A percentile compares a stretch with the other conserved stretches of the same genome.
Evolutionary conservation across 73 alveolate genomes (phyloP).

Genomic region (Tetrahymena malaccensis): DNA sequence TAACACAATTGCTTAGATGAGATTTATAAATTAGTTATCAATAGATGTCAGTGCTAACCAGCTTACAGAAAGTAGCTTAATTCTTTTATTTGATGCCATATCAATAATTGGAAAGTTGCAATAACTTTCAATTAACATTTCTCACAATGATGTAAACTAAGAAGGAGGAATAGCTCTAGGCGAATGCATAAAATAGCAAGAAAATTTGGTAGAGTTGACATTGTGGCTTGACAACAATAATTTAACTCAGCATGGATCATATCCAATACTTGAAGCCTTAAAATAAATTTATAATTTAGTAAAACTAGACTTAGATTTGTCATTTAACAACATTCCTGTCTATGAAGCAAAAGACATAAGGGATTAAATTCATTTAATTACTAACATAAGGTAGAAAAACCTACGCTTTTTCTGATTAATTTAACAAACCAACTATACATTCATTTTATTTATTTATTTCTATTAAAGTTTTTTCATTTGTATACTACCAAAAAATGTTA

Average conservation of each 20-base stretch:
- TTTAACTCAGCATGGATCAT: not conserved
- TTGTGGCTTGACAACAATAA: not conserved
- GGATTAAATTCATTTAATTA: not conserved
- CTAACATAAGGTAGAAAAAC: not conserved
- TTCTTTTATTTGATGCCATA: not conserved
- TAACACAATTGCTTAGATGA: not conserved
- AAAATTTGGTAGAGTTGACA: not conserved
- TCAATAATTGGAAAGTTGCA: not conserved
- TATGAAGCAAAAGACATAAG: not conserved
- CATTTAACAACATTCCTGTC: not conserved
- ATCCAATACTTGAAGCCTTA: not conserved
- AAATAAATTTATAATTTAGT: not conserved
- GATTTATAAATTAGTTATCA: not conserved
- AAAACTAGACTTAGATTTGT: not conserved
- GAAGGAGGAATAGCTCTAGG: not conserved
- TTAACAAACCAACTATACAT: not conserved
- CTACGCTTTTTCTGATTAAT: not conserved
- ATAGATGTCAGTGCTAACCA: not conserved
- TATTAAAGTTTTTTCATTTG: not conserved
- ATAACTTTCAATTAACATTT: not conserved
- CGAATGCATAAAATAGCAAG: not conserved
- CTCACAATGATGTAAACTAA: not conserved
- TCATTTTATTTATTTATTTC: not conserved
- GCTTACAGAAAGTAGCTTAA: not conserved
- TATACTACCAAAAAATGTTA: too few species aligned